Conservation (phyloP, 345 rosid species). For the Pugionium dolabratum region DNA sequence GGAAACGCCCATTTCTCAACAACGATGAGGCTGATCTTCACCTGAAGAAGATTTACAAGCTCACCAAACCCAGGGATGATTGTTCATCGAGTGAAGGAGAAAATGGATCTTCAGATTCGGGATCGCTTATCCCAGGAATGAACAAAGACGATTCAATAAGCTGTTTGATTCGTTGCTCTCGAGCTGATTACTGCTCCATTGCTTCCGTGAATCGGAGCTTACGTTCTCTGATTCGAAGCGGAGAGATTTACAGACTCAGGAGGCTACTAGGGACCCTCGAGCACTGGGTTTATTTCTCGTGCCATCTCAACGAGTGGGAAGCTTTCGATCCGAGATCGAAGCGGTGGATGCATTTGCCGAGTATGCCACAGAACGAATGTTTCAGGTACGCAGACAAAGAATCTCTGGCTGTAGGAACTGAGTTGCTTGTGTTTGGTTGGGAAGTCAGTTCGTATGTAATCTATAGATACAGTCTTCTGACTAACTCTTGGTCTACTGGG, state of each 20-base stretch:
- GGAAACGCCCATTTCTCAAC: constrained; percentile 35
- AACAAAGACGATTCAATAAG: constrained; percentile 63
- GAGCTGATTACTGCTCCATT: constrained; percentile 58
- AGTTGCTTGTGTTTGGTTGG: constrained; percentile 66
- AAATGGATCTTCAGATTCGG: constrained; percentile 44
- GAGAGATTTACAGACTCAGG: constrained; percentile 58
- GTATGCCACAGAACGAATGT: constrained; percentile 54
- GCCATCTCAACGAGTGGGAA: constrained; percentile 72
- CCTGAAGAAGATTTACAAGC: constrained; percentile 31
- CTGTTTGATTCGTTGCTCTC: constrained; percentile 64
- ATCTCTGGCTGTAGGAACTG: constrained; percentile 64
- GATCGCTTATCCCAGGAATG: constrained; percentile 54
- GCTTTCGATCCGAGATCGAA: constrained; percentile 64
- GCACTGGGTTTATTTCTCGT: constrained; percentile 85
- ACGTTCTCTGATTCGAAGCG: constrained; percentile 46
- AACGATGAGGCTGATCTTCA: constrained; percentile 26
- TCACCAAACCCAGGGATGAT: background rate
- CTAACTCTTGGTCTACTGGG: constrained; percentile 55
- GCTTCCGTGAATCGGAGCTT: constrained; percentile 49
- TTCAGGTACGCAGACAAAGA: constrained; percentile 63
- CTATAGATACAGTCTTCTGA: constrained; percentile 55
- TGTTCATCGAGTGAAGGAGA: constrained; percentile 14
- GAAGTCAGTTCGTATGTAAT: constrained; percentile 47
- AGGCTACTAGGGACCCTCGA: constrained; percentile 50
- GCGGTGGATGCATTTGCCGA: constrained; percentile 73